Evolutionary conservation across 306 rosid genomes (phyloP).

Genomic region (Adenanthera pavonina): DNA sequence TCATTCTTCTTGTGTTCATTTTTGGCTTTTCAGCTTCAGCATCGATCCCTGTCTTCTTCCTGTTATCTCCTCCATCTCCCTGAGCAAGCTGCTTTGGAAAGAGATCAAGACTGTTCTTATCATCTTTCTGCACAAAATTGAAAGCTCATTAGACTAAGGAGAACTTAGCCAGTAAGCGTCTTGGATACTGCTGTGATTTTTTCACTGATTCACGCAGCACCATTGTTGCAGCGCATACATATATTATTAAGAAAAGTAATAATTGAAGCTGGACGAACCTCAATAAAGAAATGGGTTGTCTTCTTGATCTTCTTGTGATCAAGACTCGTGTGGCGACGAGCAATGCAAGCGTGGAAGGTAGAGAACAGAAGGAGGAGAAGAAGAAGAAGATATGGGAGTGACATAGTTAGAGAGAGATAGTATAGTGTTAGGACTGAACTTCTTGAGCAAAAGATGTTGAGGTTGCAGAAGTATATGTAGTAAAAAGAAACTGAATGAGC

Average conservation of each 20-base stretch:
- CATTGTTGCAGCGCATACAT: neutral
- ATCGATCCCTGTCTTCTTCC: constrained; percentile 15
- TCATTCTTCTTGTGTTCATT: constrained; percentile 6
- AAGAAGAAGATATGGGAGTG: constrained; percentile 42
- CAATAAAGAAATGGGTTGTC: constrained; percentile 33
- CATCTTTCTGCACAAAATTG: constrained; percentile 42
- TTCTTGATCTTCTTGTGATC: constrained; percentile 28
- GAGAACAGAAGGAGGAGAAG: constrained; percentile 52
- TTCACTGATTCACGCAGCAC: neutral
- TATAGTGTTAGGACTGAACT: neutral
- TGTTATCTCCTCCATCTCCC: constrained; percentile 32
- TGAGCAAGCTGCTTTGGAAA: constrained; percentile 29
- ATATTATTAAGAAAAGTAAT: neutral
- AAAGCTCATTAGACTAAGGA: neutral
- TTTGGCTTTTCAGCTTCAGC: constrained; percentile 4
- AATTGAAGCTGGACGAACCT: constrained; percentile 41
- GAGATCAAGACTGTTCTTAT: constrained; percentile 33
- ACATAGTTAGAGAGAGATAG: constrained; percentile 42
- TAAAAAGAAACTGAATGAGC: constrained; percentile 34
- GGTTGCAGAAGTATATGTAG: constrained; percentile 34
- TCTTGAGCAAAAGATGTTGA: constrained; percentile 1
- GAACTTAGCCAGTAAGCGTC: neutral
- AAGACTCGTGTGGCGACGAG: constrained; percentile 37
- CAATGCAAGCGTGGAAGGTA: constrained; percentile 55
- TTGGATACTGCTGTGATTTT: too few species aligned